Percentiles rank a stretch among this genome's conserved stretches.
phyloP scores from a whole-genome alignment of 1,284 basidiomycete genomes.

The Puccinia polysora region DNA sequence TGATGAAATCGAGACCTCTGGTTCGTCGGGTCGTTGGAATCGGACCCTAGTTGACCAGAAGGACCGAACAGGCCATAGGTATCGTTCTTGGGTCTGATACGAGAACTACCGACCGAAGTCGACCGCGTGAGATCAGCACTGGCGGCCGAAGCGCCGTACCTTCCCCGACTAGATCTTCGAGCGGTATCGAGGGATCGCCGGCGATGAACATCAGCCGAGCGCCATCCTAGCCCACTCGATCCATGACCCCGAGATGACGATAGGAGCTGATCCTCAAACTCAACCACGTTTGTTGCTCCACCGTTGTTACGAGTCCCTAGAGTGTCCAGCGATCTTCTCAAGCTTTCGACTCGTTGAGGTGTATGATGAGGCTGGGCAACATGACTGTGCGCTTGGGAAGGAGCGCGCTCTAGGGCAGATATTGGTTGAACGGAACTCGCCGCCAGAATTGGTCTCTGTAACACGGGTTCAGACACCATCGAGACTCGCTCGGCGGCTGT shows the following conservation, averaged over 20 bases:
- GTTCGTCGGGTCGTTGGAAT: no score
- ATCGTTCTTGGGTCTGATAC: neutral
- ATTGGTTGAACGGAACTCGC: neutral
- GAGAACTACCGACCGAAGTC: neutral
- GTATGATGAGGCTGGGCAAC: neutral
- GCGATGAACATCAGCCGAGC: constrained; percentile 20
- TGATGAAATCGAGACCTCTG: no score
- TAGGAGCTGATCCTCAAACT: neutral
- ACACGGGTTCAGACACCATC: neutral
- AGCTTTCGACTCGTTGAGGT: constrained; percentile 3
- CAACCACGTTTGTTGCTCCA: no score
- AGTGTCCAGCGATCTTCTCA: neutral
- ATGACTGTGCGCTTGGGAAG: neutral
- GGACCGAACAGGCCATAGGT: neutral
- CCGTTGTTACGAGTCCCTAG: no score
- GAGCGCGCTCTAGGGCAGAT: neutral
- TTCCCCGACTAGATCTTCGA: neutral
- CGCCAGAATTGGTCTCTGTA: neutral
- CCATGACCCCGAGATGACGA: neutral
- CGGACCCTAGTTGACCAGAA: neutral
- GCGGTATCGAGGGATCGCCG: neutral
- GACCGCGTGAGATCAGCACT: neutral
- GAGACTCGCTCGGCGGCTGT: constrained; percentile 38
- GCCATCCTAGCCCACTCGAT: neutral
- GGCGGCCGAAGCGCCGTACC: no score